Percentiles rank a stretch among this genome's conserved stretches.
phyloP scores from a whole-genome alignment of 73 alveolate species.

The Tetrahymena thermophila region DNA sequence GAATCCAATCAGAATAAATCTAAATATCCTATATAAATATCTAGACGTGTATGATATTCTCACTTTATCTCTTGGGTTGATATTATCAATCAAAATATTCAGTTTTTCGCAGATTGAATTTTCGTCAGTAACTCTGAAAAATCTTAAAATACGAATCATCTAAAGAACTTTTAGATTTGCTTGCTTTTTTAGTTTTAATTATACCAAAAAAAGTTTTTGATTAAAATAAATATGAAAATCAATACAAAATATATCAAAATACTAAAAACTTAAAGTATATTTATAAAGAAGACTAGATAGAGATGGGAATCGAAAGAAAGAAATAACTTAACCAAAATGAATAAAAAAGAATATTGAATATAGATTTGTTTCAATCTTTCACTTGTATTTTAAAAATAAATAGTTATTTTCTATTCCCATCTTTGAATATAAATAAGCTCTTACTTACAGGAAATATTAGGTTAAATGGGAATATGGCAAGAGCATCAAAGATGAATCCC shows the following conservation, averaged over 20 bases:
- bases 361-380: too few species aligned
- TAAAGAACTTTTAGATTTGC: background rate
- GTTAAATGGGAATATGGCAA: background rate
- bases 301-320: too few species aligned
- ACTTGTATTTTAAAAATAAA: too few species aligned
- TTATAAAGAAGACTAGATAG: too few species aligned
- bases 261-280: too few species aligned
- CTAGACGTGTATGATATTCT: conserved; percentile 23
- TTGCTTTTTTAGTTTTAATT: background rate
- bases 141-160: background rate
- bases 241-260: too few species aligned
- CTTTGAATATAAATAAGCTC: too few species aligned
- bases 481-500: background rate
- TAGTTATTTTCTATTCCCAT: too few species aligned
- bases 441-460: background rate
- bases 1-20: conserved; percentile 77
- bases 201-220: too few species aligned
- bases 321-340: too few species aligned
- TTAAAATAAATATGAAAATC: too few species aligned
- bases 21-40: conserved; percentile 73
- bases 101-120: background rate
- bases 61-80: background rate
- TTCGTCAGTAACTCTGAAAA: background rate
- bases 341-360: too few species aligned
- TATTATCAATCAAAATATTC: background rate